A percentile compares a stretch with the other conserved stretches of the same genome.
These are phyloP conservation scores for Murraya paniculata DNA, from an alignment of 345 rosid genomes.

Conservation along the genomic window DNA sequence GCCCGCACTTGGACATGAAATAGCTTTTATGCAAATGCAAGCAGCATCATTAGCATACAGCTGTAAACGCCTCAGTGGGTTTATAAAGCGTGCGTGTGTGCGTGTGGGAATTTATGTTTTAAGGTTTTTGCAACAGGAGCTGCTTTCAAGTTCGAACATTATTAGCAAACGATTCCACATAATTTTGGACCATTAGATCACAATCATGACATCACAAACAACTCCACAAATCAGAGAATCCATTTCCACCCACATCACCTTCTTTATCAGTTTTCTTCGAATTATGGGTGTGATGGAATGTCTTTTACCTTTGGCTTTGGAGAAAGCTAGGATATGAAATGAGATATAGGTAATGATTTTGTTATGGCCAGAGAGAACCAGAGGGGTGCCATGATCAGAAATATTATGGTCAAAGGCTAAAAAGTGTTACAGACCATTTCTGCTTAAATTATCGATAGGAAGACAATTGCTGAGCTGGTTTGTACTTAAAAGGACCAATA, in stretches of 20 bases:
- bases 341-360: constrained; percentile 31
- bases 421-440: constrained; percentile 17
- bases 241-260: background rate
- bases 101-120: background rate
- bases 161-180: constrained; percentile 4
- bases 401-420: constrained; percentile 47
- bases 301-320: constrained; percentile 23
- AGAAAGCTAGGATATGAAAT: constrained; percentile 18
- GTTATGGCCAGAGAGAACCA: constrained; percentile 28
- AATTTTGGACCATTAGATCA: constrained; percentile 11
- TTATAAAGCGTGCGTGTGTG: background rate
- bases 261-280: constrained; percentile 4
- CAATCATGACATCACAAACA: background rate
- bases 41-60: constrained; percentile 22
- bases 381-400: constrained; percentile 22
- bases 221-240: background rate
- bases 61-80: constrained; percentile 6
- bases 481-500: constrained; percentile 40
- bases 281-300: constrained; percentile 12
- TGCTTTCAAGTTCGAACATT: background rate
- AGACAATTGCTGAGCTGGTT: constrained; percentile 23
- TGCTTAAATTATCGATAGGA: constrained; percentile 23
- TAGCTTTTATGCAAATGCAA: constrained; percentile 13
- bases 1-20: constrained; percentile 17
- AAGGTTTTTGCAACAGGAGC: background rate